phyloP scores from a whole-genome alignment of 2,329 filamentous ascomycete species.

The Clonostachys rhizophaga region DNA sequence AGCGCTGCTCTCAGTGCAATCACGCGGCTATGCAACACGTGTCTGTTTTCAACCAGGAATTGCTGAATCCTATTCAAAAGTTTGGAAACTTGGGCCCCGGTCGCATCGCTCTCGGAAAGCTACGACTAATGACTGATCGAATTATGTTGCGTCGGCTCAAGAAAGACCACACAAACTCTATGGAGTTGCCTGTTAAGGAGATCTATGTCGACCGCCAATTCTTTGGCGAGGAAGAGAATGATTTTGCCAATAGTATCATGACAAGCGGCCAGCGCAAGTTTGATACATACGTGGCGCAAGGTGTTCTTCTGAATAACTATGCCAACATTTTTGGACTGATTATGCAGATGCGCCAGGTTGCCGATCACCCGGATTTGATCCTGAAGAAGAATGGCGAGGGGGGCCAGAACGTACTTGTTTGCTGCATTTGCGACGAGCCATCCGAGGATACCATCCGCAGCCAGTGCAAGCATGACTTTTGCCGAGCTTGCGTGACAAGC shows the following conservation, averaged over 20 bases:
- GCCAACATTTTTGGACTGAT: constrained; percentile 98
- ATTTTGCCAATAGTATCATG: constrained; percentile 96
- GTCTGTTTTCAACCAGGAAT: constrained; percentile 84
- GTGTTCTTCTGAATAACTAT: constrained; percentile 94
- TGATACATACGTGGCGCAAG: constrained; percentile 90
- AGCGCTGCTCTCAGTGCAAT: constrained; percentile 63
- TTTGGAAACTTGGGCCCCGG: constrained; percentile 60
- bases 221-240: constrained; percentile 92
- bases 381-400: constrained; percentile 82
- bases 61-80: constrained; percentile 76
- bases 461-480: constrained; percentile 79
- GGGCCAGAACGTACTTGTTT: constrained; percentile 86
- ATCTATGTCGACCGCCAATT: constrained; percentile 91
- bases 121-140: constrained; percentile 82
- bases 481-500: constrained; percentile 32
- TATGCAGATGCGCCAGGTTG: constrained; percentile 98
- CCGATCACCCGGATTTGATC: constrained; percentile 92
- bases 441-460: constrained; percentile 93
- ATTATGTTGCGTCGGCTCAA: constrained; percentile 97
- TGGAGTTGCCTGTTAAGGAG: constrained; percentile 96
- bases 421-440: constrained; percentile 93
- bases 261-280: constrained; percentile 83
- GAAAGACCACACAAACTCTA: constrained; percentile 85
- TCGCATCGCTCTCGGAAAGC: constrained; percentile 68
- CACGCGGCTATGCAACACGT: constrained; percentile 37